A percentile compares a stretch with the other conserved stretches of the same genome.
Conservation (phyloP, 148 eudicot genomes). For the Pharnaceum exiguum region DNA sequence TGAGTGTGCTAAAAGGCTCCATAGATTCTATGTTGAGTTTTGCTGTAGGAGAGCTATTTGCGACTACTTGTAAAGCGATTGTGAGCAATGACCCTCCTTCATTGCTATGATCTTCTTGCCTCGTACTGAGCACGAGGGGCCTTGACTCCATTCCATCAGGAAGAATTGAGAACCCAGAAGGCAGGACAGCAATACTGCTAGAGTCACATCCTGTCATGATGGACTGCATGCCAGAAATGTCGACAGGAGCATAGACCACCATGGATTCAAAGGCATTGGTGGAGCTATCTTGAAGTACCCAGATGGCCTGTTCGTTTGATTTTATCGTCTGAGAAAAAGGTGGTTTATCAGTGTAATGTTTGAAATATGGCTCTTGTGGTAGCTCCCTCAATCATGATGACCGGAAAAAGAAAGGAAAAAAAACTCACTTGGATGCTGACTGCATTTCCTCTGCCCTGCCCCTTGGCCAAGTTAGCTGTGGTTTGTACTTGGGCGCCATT, state of each 20-base stretch:
- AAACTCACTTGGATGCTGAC: constrained; percentile 66
- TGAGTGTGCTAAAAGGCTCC: constrained; percentile 63
- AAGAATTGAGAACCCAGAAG: constrained; percentile 87
- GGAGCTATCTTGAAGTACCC: constrained; percentile 84
- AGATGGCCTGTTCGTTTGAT: constrained; percentile 46
- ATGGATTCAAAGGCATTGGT: constrained; percentile 70
- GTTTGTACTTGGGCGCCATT: constrained; percentile 56
- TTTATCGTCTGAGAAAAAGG: constrained; percentile 51
- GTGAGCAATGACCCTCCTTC: constrained; percentile 93
- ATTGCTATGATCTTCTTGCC: constrained; percentile 54
- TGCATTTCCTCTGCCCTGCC: constrained; percentile 80
- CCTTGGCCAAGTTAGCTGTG: constrained; percentile 75
- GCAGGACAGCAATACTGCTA: constrained; percentile 53
- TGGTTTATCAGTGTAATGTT: neutral
- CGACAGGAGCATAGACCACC: constrained; percentile 74
- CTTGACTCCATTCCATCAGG: constrained; percentile 83
- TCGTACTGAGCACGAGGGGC: constrained; percentile 69
- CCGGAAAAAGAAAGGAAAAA: neutral
- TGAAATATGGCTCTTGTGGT: neutral
- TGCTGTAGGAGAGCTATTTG: constrained; percentile 58
- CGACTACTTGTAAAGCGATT: constrained; percentile 70
- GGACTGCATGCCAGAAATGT: constrained; percentile 59
- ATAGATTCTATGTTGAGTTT: constrained; percentile 61
- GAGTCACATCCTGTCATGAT: constrained; percentile 95
- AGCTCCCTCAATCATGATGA: neutral